Conservation (phyloP, 805 yeast genomes). For the Citeromyces nyonsensis region DNA sequence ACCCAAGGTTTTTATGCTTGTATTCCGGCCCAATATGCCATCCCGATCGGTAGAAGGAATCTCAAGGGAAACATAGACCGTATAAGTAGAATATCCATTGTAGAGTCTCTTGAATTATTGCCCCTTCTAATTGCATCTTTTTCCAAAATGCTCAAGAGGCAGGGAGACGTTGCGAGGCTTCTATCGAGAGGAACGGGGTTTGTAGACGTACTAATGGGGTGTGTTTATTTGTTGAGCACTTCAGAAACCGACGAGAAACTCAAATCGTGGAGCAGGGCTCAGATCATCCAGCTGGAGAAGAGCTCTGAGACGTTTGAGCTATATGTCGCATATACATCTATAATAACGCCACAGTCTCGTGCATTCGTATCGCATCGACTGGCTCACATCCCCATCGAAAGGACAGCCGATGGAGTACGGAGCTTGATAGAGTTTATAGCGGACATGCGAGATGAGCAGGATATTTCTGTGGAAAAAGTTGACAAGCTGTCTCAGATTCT, state of each 20-base stretch:
- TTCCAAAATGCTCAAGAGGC: slow-evolving; percentile 16
- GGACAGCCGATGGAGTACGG: slow-evolving; percentile 44
- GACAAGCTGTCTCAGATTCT: slow-evolving; percentile 54
- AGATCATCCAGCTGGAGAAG: slow-evolving; percentile 14
- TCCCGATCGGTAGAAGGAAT: slow-evolving; percentile 47
- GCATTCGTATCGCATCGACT: slow-evolving; percentile 30
- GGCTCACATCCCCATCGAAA: slow-evolving; percentile 33
- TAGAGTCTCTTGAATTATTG: slow-evolving; percentile 7
- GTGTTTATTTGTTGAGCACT: slow-evolving; percentile 23
- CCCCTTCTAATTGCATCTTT: slow-evolving; percentile 14
- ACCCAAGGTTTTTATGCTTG: slow-evolving; percentile 60
- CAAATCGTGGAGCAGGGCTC: slow-evolving; percentile 5
- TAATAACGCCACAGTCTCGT: slow-evolving; percentile 33
- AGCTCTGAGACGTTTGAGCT: slow-evolving; percentile 55
- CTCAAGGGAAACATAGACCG: slow-evolving; percentile 17
- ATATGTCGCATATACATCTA: slow-evolving; percentile 39
- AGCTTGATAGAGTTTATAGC: slow-evolving; percentile 63
- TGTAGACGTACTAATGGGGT: slow-evolving; percentile 38
- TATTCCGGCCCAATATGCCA: slow-evolving; percentile 38
- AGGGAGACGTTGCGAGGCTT: slow-evolving; percentile 35
- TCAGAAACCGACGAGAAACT: slow-evolving; percentile 1
- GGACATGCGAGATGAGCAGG: slow-evolving; percentile 64
- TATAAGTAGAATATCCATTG: slow-evolving; percentile 9
- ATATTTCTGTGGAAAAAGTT: slow-evolving; percentile 47
- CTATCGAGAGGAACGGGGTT: slow-evolving; percentile 52